These are phyloP conservation scores for Penicillium psychrofluorescens DNA, from an alignment of 495 filamentous ascomycete species.

Conservation along the genomic window DNA sequence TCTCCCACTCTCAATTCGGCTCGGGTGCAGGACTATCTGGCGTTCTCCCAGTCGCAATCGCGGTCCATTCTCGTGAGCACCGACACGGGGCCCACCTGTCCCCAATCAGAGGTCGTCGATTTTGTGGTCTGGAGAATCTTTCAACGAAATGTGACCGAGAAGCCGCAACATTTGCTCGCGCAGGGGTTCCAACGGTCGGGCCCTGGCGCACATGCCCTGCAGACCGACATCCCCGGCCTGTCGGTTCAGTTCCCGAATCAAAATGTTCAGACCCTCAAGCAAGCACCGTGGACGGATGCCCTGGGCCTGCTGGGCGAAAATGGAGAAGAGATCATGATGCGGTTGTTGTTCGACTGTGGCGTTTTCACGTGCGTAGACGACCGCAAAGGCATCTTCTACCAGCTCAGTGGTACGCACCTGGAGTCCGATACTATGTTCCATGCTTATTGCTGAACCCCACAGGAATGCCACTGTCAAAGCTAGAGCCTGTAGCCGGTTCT, in stretches of 20 bases:
- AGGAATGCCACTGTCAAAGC: slow-evolving; percentile 42
- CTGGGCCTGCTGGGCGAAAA: slow-evolving; percentile 63
- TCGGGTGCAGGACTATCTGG: slow-evolving; percentile 49
- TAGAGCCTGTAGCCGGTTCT: slow-evolving; percentile 22
- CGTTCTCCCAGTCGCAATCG: slow-evolving; percentile 56
- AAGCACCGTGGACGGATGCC: slow-evolving; percentile 63
- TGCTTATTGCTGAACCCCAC: not conserved
- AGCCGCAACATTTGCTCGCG: slow-evolving; percentile 66
- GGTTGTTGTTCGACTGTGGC: slow-evolving; percentile 69
- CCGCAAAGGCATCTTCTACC: slow-evolving; percentile 57
- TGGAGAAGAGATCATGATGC: slow-evolving; percentile 77
- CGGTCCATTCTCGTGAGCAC: slow-evolving; percentile 26
- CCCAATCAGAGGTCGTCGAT: slow-evolving; percentile 70
- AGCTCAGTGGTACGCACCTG: slow-evolving; percentile 62
- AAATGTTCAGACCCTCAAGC: slow-evolving; percentile 63
- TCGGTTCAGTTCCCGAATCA: slow-evolving; percentile 55
- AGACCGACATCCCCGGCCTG: slow-evolving; percentile 45
- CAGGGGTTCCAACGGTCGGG: slow-evolving; percentile 59
- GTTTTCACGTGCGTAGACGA: slow-evolving; percentile 62
- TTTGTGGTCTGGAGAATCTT: slow-evolving; percentile 75
- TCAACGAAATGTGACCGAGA: slow-evolving; percentile 42
- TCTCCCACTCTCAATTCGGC: slow-evolving; percentile 28
- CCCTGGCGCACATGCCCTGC: slow-evolving; percentile 20
- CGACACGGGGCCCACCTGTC: slow-evolving; percentile 29
- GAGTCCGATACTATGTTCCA: not conserved